A percentile compares a stretch with the other conserved stretches of the same genome.
phyloP scores from a whole-genome alignment of 2,329 filamentous ascomycete species.

The Cladobotryum protrusum region DNA sequence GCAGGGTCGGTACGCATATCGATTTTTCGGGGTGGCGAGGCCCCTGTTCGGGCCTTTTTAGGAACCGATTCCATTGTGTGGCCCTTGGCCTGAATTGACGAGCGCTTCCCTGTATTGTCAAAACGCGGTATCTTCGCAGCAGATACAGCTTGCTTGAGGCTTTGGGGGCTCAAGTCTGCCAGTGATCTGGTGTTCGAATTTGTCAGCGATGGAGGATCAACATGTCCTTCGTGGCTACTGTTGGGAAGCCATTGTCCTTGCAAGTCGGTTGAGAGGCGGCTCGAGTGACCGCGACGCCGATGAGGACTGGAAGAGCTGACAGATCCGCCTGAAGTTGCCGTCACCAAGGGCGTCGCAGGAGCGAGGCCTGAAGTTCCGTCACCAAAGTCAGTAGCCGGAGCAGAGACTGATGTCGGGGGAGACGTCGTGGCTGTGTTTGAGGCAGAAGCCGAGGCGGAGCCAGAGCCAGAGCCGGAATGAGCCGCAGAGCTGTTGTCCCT shows the following conservation, averaged over 20 bases:
- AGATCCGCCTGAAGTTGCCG: not conserved
- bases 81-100: conserved; percentile 16
- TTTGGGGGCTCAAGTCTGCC: conserved; percentile 2
- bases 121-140: conserved; percentile 14
- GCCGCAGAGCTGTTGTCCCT: conserved; percentile 11
- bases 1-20: conserved; percentile 32
- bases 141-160: conserved; percentile 1
- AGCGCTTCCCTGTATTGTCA: conserved; percentile 21
- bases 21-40: conserved; percentile 39
- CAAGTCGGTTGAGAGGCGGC: conserved; percentile 10
- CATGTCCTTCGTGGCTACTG: conserved; percentile 12
- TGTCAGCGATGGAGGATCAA: conserved; percentile 3
- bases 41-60: conserved; percentile 45
- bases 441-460: conserved; percentile 10
- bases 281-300: conserved; percentile 6
- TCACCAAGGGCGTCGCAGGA: not conserved
- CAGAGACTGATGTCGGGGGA: not conserved
- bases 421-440: not conserved
- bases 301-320: conserved; percentile 3
- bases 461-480: conserved; percentile 11
- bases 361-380: conserved; percentile 2
- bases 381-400: conserved; percentile 1
- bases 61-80: conserved; percentile 29
- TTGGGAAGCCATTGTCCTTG: conserved; percentile 14
- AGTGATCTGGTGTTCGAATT: not conserved